A percentile compares a stretch with the other conserved stretches of the same genome.
Conservation (phyloP, 257 asterid genomes). For the Nicotiana sylvestris region DNA sequence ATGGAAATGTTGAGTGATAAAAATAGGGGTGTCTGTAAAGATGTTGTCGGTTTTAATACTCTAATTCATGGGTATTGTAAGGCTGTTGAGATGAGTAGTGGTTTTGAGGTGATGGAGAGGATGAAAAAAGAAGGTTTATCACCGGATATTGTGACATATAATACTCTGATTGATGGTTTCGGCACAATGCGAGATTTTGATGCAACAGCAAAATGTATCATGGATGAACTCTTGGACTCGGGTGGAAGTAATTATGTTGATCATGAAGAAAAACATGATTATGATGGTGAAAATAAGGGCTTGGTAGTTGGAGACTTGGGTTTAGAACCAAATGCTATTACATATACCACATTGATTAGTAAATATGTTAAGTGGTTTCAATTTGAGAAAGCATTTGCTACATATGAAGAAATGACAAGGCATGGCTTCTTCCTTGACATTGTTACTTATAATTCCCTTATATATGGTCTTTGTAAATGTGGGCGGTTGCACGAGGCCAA, state of each 20-base stretch:
- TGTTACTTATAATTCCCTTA: constrained; percentile 53
- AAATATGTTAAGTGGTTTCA: constrained; percentile 35
- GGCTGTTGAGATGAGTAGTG: constrained; percentile 44
- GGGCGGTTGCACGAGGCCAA: constrained; percentile 62
- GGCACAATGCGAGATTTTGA: constrained; percentile 69
- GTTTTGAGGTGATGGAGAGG: constrained; percentile 42
- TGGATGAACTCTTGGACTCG: constrained; percentile 47
- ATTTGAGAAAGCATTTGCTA: constrained; percentile 51
- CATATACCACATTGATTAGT: constrained; percentile 50
- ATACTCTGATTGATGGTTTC: constrained; percentile 67
- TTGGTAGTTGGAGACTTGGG: constrained; percentile 20
- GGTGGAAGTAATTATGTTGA: neutral
- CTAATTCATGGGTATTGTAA: constrained; percentile 61
- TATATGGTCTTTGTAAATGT: constrained; percentile 54
- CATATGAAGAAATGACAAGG: constrained; percentile 50
- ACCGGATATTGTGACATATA: constrained; percentile 67
- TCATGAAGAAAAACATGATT: constrained; percentile 3
- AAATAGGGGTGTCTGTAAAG: constrained; percentile 27
- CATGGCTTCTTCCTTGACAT: constrained; percentile 66
- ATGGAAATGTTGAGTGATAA: constrained; percentile 48
- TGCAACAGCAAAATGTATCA: constrained; percentile 44
- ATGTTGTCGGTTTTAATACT: constrained; percentile 67
- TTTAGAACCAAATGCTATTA: constrained; percentile 42
- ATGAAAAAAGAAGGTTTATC: constrained; percentile 50
- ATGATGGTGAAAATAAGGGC: constrained; percentile 20